A percentile compares a stretch with the other conserved stretches of the same genome.
Evolutionary conservation across 192 early-diverging fungal genomes (phyloP).

Genomic region (Entrophospora sp.): DNA sequence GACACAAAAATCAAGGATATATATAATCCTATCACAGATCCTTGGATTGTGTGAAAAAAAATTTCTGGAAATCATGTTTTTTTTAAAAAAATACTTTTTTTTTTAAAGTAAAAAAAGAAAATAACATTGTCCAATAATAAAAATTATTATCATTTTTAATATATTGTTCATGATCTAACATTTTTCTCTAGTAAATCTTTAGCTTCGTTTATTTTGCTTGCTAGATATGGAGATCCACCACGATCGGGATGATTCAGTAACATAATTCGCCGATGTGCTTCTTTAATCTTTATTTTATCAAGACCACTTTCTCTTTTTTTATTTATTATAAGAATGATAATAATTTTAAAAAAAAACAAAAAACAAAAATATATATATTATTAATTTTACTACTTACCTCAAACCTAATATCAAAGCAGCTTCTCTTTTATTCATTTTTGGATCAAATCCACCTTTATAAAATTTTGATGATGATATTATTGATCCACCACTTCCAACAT

Average conservation of each 20-base stretch:
- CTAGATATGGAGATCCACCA: conserved; percentile 93
- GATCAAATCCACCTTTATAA: conserved; percentile 86
- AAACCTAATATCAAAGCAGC: conserved; percentile 79
- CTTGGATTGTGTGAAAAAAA: too few relatives aligned
- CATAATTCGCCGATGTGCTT: conserved; percentile 95
- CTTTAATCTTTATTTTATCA: conserved; percentile 77
- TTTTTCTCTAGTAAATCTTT: conserved; percentile 92
- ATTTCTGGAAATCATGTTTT: too few relatives aligned
- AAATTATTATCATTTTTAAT: too few relatives aligned
- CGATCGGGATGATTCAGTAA: conserved; percentile 96
- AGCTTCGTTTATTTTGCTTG: conserved; percentile 97
- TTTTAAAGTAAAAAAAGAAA: too few relatives aligned
- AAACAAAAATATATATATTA: not conserved
- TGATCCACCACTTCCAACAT: too few relatives aligned
- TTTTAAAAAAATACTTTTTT: too few relatives aligned
- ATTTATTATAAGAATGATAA: too few relatives aligned
- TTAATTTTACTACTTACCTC: conserved; percentile 27
- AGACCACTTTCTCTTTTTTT: conserved; percentile 53
- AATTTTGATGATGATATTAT: too few relatives aligned
- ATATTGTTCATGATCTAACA: conserved; percentile 7
- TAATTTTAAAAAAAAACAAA: not conserved
- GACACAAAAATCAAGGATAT: too few relatives aligned
- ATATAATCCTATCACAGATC: too few relatives aligned
- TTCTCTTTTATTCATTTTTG: conserved; percentile 85
- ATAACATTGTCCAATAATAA: too few relatives aligned